Evolutionary conservation across 306 rosid species (phyloP), one percentile per base, ranked within the genome.

Genomic region (Medicago truncatula): DNA sequence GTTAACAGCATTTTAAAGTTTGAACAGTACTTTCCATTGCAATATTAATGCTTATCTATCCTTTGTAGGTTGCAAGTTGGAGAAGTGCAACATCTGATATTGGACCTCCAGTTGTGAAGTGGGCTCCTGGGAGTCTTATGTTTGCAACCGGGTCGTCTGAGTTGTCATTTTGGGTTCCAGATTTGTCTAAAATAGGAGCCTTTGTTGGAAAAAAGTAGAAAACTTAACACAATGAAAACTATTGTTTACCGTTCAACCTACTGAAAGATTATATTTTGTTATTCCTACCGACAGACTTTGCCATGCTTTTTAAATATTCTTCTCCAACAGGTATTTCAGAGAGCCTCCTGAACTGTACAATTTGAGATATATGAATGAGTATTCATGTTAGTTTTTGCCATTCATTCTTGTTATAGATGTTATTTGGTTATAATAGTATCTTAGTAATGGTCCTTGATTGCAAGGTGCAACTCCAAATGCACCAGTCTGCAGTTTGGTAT

Each of bases 71-170:
- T 58, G 89, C 97, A 74, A 85, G 91, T 77, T 95, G 98, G 98
- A 90, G 88, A 86, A 89, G 99, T 83, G 80, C 86, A 3, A 82
- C 88, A 68, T 80, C 97, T 63, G 97, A 90, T 76, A 92, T 81
- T 54, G 97, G 93, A 67, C 93, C 99, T 69, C 97, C 99, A 1
- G 97, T 90, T 70, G 82, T 92, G 67, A 92, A 90, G 70, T 92
- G 97, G 97, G 97, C 96, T 62, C 97, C 97, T 0, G 97, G 97
- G 81, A 90, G 82, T 81, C 97, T 95, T 64, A 90, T 90, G 93
- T 95, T 95, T 77, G 93, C 86, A 14, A 89, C 99, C 12, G 98
- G 98, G 59, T 92, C 97, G 13, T 87, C 97, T 54, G 99, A 90
- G 81, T 75, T 92, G 52, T 89, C 98, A 80, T 95, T 95, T 76